Evolutionary conservation across 148 eudicot genomes (phyloP), one percentile per base, ranked within the genome.

Genomic region (Pouteria glomerata): DNA sequence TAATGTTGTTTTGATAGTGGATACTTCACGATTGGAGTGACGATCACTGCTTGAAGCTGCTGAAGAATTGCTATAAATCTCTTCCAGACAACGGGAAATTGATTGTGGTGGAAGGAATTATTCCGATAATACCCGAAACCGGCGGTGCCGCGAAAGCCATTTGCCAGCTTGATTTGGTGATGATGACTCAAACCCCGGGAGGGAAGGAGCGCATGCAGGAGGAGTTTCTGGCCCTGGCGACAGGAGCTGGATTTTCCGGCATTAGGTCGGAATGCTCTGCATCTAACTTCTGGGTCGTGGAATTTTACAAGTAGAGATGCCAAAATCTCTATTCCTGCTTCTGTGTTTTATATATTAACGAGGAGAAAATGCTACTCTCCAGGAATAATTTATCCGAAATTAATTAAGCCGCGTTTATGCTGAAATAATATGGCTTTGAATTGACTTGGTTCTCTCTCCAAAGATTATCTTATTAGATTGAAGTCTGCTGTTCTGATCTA

Each of bases 21-120:
- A 78, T 80, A 42, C 80, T 85, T 39, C 88, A 85, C 42, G 82
- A 75, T 45, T 85, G 89, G 89, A 73, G 75, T 29, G 84, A 82
- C 30, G 85, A 76, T n/a, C 29, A 72, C 33, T 81, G 84, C 77
- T 13, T 85, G 35, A 78, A 52, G 56, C 39, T 83, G 73, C 68
- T 83, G 45, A 71, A 78, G 63, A 82, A 82, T 48, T 83, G 83
- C 73, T 41, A 77, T 66, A 66, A 72, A 67, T 72, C 80, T 19
- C 41, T 80, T 16, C 86, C 89, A 1, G 63, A 68, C 0, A 59
- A 78, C 2, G 86, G 86, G 8, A 85, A 80, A 70, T 64, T 80
- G 4, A 83, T 85, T 21, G 70, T 81, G 0, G 72, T 80, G 33
- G 89, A 85, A 29, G 68, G 74, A 18, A 48, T 80, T 6, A 55